Evolutionary conservation across 305 asterid genomes (phyloP).

Genomic region (Fraxinus latifolia): DNA sequence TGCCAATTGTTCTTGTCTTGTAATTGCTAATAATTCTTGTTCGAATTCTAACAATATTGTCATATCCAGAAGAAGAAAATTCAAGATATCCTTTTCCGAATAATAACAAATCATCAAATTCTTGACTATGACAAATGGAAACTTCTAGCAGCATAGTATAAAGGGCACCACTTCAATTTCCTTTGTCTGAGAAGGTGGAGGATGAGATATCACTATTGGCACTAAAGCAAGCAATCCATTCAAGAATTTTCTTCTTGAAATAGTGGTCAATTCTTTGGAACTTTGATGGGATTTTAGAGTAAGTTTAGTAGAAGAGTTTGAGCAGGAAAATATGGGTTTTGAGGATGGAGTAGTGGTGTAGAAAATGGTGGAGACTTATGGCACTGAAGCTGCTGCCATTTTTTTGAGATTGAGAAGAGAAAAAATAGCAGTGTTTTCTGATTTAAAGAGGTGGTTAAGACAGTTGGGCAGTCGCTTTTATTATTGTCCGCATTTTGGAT

Average conservation of each 20-base stretch:
- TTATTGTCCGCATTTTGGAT: slow-evolving; percentile 43
- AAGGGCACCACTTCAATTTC: slow-evolving; percentile 78
- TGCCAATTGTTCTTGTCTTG: not conserved
- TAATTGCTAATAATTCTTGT: not conserved
- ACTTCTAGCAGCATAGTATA: not conserved
- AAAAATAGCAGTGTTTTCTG: not conserved
- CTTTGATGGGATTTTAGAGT: slow-evolving; percentile 26
- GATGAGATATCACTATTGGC: slow-evolving; percentile 39
- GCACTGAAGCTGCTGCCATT: slow-evolving; percentile 39
- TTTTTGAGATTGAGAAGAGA: not conserved
- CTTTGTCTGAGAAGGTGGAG: slow-evolving; percentile 54
- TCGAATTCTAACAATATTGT: not conserved
- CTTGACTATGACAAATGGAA: not conserved
- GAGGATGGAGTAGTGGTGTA: slow-evolving; percentile 24
- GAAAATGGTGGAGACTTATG: slow-evolving; percentile 34
- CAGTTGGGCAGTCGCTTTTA: slow-evolving; percentile 23
- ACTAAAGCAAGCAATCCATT: slow-evolving; percentile 49
- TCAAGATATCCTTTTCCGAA: not conserved
- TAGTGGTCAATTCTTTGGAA: slow-evolving; percentile 17
- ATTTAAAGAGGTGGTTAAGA: not conserved
- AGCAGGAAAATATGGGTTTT: slow-evolving; percentile 20
- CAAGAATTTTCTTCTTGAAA: slow-evolving; percentile 57
- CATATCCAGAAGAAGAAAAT: not conserved
- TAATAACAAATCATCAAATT: not conserved
- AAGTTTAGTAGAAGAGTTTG: slow-evolving; percentile 25